phyloP scores from a whole-genome alignment of 2,329 filamentous ascomycete species.

The Celoporthe dispersa region DNA sequence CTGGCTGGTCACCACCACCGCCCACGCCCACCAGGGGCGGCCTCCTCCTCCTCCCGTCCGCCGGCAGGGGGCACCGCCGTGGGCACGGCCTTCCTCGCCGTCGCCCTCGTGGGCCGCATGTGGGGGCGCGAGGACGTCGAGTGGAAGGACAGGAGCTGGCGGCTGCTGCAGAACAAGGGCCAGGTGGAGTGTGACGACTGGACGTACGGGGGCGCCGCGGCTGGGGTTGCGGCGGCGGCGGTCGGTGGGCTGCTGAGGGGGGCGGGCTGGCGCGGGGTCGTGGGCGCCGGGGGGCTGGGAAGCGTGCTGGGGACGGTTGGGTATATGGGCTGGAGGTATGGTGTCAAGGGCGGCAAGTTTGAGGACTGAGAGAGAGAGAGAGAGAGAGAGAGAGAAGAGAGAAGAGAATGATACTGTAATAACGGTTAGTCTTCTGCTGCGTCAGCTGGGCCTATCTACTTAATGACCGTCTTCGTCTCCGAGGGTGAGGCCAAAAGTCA shows the following conservation, averaged over 20 bases:
- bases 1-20: background rate
- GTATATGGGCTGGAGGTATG: slow-evolving; percentile 20
- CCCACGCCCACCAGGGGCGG: background rate
- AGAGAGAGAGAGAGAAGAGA: background rate
- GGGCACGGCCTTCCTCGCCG: slow-evolving; percentile 13
- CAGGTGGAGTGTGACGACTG: slow-evolving; percentile 19
- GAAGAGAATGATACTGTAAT: too few species aligned
- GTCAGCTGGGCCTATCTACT: too few species aligned
- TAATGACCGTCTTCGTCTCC: too few species aligned
- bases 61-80: slow-evolving; percentile 17
- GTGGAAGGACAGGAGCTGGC: slow-evolving; percentile 27
- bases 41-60: slow-evolving; percentile 16
- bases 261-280: background rate
- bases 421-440: too few species aligned
- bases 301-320: slow-evolving; percentile 17
- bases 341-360: slow-evolving; percentile 13
- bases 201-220: slow-evolving; percentile 7
- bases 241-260: background rate
- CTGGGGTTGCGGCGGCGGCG: background rate
- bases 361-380: background rate
- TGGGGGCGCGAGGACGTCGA: slow-evolving; percentile 26
- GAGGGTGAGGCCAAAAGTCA: too few species aligned
- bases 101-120: slow-evolving; percentile 24
- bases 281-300: slow-evolving; percentile 13
- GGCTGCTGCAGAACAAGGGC: slow-evolving; percentile 16